Base-by-base conservation (phyloP, 2,329 filamentous ascomycete genomes). In the Sporothrix globosa region DNA sequence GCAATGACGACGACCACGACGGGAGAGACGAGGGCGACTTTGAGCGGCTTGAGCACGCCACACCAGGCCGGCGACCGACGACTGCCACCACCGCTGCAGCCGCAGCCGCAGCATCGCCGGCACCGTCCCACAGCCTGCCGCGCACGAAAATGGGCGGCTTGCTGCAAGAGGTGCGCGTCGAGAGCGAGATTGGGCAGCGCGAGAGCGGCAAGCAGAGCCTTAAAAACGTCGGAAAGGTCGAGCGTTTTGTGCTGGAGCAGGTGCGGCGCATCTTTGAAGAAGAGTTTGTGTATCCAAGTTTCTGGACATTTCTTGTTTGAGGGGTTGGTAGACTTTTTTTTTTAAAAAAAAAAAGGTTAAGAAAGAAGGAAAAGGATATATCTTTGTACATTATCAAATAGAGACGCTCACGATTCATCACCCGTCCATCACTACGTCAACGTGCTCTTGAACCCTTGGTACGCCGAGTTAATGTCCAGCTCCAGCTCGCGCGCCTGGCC, bases 191-290 rank as follows among this genome's bases (percentile, higher is more conserved):
- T 79, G 96, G 96, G 7, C 91, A 96, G 79, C 89, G 93, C 74
- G 93, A 96, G 76, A 90, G 91, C 72, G 92, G 93, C 34, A 97
- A 96, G 82, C 95, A 97, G 82, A 96, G 95, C 61, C 82, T 99
- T 72, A 98, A 97, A 85, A 99, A 99, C 79, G 95, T 99, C 66
- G 95, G 96, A 71, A 99, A 99, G 84, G 96, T 99, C 71, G 96
- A 99, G 83, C 91, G 93, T 76, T 99, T 99, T 79, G 93, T 99
- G 70, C 85, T 99, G 72, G 95, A 98, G 79, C 95, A 98, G 81
- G 96, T 99, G 73, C 89, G 95, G 78, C 88, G 93, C 77, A 98
- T 99, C 76, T 98, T 99, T 77, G 96, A 99, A 81, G 96, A 98
- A 78, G 96, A 99, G 80, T 96, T 98, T 82, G 94, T 98, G 73